These are phyloP conservation scores for Umbelopsis vinacea DNA, from an alignment of 192 early-diverging fungal genomes.

Conservation along the genomic window DNA sequence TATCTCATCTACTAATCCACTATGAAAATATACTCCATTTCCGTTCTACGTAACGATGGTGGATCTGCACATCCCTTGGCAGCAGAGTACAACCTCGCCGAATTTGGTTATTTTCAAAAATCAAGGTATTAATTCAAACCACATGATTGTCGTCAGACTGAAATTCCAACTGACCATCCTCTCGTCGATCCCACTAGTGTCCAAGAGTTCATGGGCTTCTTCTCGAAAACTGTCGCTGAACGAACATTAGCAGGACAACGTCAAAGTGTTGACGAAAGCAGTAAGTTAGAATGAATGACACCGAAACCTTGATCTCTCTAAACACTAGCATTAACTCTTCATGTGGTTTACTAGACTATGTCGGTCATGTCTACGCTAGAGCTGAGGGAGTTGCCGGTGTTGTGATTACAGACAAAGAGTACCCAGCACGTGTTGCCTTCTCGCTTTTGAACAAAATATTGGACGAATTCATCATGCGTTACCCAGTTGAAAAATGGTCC, in stretches of 20 bases:
- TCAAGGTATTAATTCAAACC: conserved; percentile 59
- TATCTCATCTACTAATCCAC: not conserved
- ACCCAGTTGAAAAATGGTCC: conserved; percentile 48
- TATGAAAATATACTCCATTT: conserved; percentile 62
- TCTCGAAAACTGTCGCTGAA: conserved; percentile 82
- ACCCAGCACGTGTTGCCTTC: conserved; percentile 89
- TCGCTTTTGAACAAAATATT: conserved; percentile 81
- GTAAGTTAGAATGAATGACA: conserved; percentile 46
- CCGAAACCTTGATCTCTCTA: not conserved
- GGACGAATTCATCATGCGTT: conserved; percentile 83
- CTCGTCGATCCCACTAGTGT: conserved; percentile 53
- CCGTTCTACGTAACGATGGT: conserved; percentile 47
- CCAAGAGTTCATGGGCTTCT: conserved; percentile 89
- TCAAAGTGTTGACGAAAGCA: conserved; percentile 78
- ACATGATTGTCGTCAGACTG: not conserved
- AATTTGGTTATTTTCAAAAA: conserved; percentile 88
- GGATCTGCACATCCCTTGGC: conserved; percentile 58
- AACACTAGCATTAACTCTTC: not conserved
- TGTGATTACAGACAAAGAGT: conserved; percentile 84
- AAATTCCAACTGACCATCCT: conserved; percentile 1
- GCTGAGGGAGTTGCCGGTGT: conserved; percentile 74
- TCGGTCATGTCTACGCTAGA: conserved; percentile 81
- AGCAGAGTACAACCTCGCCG: conserved; percentile 71
- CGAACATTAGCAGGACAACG: conserved; percentile 80
- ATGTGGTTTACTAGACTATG: conserved; percentile 62